phyloP scores from a whole-genome alignment of 192 early-diverging fungal species.

The Coemansia sp. region DNA sequence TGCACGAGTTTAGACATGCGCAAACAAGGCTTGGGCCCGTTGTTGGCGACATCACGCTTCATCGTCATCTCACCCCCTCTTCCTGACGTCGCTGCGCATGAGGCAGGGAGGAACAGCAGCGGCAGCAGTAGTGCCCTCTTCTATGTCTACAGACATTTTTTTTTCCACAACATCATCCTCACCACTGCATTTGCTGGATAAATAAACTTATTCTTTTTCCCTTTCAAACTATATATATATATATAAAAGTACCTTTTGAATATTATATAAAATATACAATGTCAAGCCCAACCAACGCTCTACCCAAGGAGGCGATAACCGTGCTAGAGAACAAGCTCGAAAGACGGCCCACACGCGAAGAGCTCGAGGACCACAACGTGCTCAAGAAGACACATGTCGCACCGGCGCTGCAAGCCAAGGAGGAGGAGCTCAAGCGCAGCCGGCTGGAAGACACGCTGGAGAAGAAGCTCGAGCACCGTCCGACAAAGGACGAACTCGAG shows the following conservation, averaged over 20 bases:
- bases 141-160: background rate
- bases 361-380: constrained; percentile 58
- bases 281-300: background rate
- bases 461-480: constrained; percentile 56
- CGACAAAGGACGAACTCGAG: constrained; percentile 54
- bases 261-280: background rate
- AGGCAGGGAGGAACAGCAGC: no score
- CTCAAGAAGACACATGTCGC: constrained; percentile 48
- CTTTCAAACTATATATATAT: no score
- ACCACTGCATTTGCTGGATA: background rate
- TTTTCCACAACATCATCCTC: background rate
- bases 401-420: constrained; percentile 38
- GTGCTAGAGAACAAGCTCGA: constrained; percentile 58
- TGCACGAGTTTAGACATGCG: background rate
- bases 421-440: constrained; percentile 27
- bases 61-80: no score
- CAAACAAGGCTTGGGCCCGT: background rate
- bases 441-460: constrained; percentile 52
- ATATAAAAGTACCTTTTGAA: no score
- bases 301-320: constrained; percentile 9
- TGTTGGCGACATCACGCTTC: background rate
- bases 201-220: no score
- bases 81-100: no score
- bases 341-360: constrained; percentile 44
- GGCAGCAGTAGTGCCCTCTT: no score